Evolutionary conservation across 2,329 filamentous ascomycete genomes (phyloP).

Genomic region (Sordariomycetes sp.): DNA sequence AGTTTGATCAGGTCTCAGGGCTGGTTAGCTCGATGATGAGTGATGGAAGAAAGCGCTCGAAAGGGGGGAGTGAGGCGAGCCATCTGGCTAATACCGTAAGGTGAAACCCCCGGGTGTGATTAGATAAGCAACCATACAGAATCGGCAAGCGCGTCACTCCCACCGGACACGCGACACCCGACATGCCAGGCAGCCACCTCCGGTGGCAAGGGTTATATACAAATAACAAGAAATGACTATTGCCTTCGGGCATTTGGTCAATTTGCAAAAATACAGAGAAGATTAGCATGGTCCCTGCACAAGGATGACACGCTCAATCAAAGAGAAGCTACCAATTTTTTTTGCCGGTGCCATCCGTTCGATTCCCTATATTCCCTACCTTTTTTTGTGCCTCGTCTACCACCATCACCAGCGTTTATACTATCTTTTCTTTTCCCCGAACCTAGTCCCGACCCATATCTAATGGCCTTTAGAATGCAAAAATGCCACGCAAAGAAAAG

Average conservation of each 20-base stretch:
- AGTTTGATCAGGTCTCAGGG: not conserved
- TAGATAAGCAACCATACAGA: not conserved
- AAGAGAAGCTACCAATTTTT: conserved; percentile 45
- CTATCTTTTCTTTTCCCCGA: not conserved
- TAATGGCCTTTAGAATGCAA: not conserved
- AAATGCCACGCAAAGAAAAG: not conserved
- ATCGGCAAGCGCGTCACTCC: too few species aligned
- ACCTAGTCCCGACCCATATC: not conserved
- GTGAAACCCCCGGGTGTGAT: not conserved
- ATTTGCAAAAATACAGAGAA: conserved; percentile 1
- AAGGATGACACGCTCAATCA: conserved; percentile 82
- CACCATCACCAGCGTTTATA: not conserved
- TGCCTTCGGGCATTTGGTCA: not conserved
- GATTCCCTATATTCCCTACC: not conserved
- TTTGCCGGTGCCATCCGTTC: not conserved
- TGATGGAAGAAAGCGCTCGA: not conserved
- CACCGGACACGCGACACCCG: too few species aligned
- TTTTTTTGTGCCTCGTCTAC: not conserved
- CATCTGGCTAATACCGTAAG: not conserved
- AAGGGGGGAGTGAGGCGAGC: not conserved
- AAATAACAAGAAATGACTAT: not conserved
- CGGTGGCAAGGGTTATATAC: not conserved
- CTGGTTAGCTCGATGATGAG: not conserved
- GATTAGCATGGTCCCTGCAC: conserved; percentile 6
- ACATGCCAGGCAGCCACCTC: too few species aligned